Conservation (phyloP, 108 stramenopile genomes). For the Heterococcus sp. region DNA sequence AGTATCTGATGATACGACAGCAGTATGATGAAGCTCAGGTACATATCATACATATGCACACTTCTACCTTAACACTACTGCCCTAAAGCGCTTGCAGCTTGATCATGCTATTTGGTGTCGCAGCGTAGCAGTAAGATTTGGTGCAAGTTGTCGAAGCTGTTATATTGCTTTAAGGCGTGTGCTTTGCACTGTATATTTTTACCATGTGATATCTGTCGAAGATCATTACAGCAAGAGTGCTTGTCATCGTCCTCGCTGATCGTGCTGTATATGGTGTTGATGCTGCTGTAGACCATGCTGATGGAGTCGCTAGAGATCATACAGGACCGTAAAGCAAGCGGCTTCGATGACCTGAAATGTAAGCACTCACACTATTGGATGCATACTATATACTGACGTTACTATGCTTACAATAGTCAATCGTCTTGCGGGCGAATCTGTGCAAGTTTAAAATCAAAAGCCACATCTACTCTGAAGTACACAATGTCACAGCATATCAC, state of each 20-base stretch:
- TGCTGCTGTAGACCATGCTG: not conserved
- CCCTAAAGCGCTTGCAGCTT: not conserved
- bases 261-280: not conserved
- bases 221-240: not conserved
- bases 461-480: no score
- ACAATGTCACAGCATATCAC: no score
- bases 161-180: not conserved
- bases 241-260: no score
- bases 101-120: not conserved
- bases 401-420: no score
- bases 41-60: not conserved
- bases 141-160: not conserved
- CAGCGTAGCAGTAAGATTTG: not conserved
- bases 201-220: not conserved
- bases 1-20: not conserved
- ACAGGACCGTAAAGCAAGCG: not conserved
- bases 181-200: not conserved
- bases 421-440: no score
- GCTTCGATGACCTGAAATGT: not conserved
- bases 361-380: no score
- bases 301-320: not conserved
- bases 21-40: not conserved
- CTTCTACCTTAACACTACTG: not conserved
- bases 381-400: no score
- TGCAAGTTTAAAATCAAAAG: no score